phyloP scores from a whole-genome alignment of 257 asterid genomes.

The Coffea canephora region DNA sequence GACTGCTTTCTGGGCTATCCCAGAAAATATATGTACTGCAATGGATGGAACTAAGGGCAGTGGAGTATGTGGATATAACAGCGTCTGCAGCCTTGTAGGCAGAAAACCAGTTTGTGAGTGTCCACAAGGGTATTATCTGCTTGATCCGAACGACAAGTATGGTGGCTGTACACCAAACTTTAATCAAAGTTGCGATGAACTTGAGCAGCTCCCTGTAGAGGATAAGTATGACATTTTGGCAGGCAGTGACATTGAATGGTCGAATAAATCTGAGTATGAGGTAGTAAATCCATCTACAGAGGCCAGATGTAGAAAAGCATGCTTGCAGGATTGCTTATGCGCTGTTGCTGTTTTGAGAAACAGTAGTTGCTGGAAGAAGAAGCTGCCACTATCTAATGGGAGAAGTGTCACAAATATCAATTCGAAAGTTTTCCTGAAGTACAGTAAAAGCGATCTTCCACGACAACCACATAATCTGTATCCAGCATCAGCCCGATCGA shows the following conservation, averaged over 20 bases:
- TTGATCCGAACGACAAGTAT: conserved; percentile 33
- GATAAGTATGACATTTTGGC: conserved; percentile 17
- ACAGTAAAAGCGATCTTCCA: conserved; percentile 8
- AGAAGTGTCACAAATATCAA: neutral
- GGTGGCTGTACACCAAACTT: conserved; percentile 44
- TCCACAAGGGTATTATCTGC: conserved; percentile 36
- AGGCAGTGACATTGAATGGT: conserved; percentile 27
- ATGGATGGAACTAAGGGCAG: conserved; percentile 27
- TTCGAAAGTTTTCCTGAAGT: conserved; percentile 26
- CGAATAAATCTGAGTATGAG: conserved; percentile 5
- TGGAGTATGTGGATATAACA: conserved; percentile 67
- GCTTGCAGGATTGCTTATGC: conserved; percentile 49
- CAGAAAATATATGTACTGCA: conserved; percentile 32
- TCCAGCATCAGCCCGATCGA: neutral
- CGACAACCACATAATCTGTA: neutral
- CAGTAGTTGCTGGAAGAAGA: conserved; percentile 41
- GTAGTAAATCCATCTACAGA: neutral
- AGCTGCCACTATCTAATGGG: conserved; percentile 39
- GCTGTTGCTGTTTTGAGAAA: conserved; percentile 28
- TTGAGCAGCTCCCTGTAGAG: conserved; percentile 7
- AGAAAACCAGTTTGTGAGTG: conserved; percentile 47
- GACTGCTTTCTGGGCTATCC: conserved; percentile 26
- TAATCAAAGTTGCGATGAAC: conserved; percentile 39
- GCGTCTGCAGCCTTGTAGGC: conserved; percentile 29
- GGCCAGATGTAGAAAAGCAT: conserved; percentile 28